Evolutionary conservation across 1,284 basidiomycete species (phyloP), one percentile per base, ranked within the genome.

Genomic region (Schizophyllum amplum): DNA sequence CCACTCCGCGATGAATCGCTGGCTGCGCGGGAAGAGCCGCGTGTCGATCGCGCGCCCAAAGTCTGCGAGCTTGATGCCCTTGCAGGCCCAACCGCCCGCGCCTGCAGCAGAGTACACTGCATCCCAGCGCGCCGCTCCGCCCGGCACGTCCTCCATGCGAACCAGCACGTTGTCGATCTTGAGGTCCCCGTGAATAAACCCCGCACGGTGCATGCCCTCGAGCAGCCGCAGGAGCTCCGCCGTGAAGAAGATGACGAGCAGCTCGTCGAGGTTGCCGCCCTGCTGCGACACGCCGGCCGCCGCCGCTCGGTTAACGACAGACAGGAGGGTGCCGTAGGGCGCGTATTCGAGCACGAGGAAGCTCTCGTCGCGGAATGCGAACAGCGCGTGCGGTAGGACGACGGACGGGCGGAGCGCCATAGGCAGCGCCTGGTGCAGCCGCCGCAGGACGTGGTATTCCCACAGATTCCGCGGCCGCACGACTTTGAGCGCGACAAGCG

Each of bases 161-260:
- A 99, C 76, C 13, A 99, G 80, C 69, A 95, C 98, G 72, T 99
- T 99, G 75, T 99, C 97, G 68, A 98, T 98, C 79, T 99, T 99
- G 64, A 99, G 80, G 73, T 99, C 97, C 48, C 97, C 96, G 66
- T 99, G 97, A 63, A 99, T 90, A 73, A 98, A 89, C 17, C 90
- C 89, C 0, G 79, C 76, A 6, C 69, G 60, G 69, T 99, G 97
- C 69, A 98, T 80, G 22, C 79, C 85, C 67, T 97, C 92, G 52
- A 98, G 72, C 11, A 91, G 74, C 21, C 87, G 86, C 54, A 98
- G 73, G 20, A 99, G 82, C 70, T 99, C 96, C 65, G 95, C 82
- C 25, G 88, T 79, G 79, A 99, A 99, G 80, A 99, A 99, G 68
- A 97, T 83, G 54, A 94, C 94, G 51, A 99, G 79, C 5, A 97